phyloP scores from a whole-genome alignment of 73 alveolate genomes.

The Blepharisma japonicum region DNA sequence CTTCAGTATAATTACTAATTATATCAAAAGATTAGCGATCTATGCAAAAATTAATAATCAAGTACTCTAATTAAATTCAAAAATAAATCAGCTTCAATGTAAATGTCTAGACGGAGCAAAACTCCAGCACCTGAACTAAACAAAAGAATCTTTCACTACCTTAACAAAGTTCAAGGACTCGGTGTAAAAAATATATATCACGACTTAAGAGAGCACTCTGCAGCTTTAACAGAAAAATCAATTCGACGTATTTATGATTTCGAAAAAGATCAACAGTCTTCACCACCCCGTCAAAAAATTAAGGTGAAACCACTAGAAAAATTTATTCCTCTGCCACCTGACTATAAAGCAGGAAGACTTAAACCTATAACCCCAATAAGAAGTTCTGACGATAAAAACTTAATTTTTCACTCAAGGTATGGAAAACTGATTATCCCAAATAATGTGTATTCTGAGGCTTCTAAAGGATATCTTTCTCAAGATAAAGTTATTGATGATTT shows the following conservation, averaged over 20 bases:
- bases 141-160: background rate
- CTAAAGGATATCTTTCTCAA: background rate
- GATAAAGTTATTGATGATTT: background rate
- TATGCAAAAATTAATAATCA: too few relatives aligned
- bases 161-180: background rate
- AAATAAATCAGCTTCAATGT: too few relatives aligned
- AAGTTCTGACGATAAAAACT: background rate
- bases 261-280: background rate
- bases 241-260: background rate
- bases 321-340: slow-evolving; percentile 1
- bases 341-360: slow-evolving; percentile 6
- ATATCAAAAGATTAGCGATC: too few relatives aligned
- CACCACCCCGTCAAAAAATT: background rate
- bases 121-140: background rate
- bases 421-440: background rate
- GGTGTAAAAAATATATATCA: background rate
- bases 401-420: background rate
- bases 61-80: too few relatives aligned
- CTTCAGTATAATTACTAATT: too few relatives aligned
- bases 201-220: background rate
- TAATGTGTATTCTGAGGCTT: background rate
- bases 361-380: background rate
- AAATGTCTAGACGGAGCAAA: background rate
- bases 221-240: background rate
- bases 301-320: background rate